Evolutionary conservation across 148 eudicot genomes (phyloP).

Genomic region (Rhododendron mucronatum): DNA sequence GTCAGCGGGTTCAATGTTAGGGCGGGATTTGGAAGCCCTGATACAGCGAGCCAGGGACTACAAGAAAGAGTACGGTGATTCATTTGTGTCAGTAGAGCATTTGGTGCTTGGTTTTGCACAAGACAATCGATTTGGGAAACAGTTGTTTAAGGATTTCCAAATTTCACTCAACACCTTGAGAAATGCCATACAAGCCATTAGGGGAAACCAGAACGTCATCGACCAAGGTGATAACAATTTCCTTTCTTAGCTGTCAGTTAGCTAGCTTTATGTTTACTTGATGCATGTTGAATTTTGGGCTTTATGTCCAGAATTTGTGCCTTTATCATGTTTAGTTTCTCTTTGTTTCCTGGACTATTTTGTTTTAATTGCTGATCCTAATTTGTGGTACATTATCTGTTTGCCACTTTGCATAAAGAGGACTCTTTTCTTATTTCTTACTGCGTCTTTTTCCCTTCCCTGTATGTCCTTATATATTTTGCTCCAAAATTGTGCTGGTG

Average conservation of each 20-base stretch:
- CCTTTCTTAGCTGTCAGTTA: background rate
- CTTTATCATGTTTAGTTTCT: background rate
- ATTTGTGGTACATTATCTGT: background rate
- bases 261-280: background rate
- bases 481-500: background rate
- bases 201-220: constrained; percentile 84
- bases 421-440: background rate
- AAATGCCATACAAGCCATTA: constrained; percentile 64
- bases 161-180: constrained; percentile 47
- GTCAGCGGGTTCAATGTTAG: constrained; percentile 92
- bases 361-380: background rate
- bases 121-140: constrained; percentile 88
- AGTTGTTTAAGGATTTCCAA: constrained; percentile 74
- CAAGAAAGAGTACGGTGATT: constrained; percentile 85
- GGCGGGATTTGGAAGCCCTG: constrained; percentile 78
- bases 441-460: too few species aligned
- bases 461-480: background rate
- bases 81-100: constrained; percentile 98
- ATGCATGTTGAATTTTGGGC: background rate
- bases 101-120: constrained; percentile 75
- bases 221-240: constrained; percentile 63
- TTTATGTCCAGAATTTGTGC: background rate
- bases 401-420: background rate
- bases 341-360: background rate
- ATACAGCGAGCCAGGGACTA: constrained; percentile 74